Evolutionary conservation across 164 flowering plant genomes (phyloP), one percentile per base, ranked within the genome.

Genomic region (Sextonia rubra): DNA sequence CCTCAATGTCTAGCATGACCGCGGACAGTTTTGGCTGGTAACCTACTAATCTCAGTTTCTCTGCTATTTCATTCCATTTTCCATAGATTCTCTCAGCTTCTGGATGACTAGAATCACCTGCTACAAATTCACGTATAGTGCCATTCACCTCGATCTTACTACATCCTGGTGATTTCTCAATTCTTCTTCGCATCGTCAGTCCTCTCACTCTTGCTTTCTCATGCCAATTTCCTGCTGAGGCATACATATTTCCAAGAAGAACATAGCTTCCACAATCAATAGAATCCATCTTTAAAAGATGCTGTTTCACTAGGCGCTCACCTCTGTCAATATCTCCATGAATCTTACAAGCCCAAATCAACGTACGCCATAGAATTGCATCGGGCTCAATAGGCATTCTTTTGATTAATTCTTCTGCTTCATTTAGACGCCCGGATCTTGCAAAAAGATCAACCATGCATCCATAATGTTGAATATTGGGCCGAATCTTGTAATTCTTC

Each of bases 391-490:
- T 73, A 0, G 80, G 85, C 86, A 85, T 85, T 74, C 68, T 80
- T 56, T 66, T 64, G 22, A 87, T 80, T n/a, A 82, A 80, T 37
- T 75, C 79, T 63, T 82, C 86, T 58, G 90, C 90, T 14, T 85
- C 83, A 32, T 62, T 56, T 37, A 87, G 76, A 22, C 44, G 80
- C 20, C 90, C 87, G 7, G 83, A 71, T 71, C 88, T 75, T 27
- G 83, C 81, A 23, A 82, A 76, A 29, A 87, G 81, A 79, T 84
- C 87, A 12, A 85, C 87, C 56, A 85, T 74, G 68, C 88, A 85
- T 61, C 88, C 85, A 74, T 85, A 83, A 67, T 85, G 88, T 48
- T 87, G 84, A 79, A 84, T 73, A 32, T 76, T 79, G 12, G 90
- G 86, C 60, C 29, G 75, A 49, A 85, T 63, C 27, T 83, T 80